Conservation (phyloP, 2,329 filamentous ascomycete genomes). For the Rasamsonia emersonii region DNA sequence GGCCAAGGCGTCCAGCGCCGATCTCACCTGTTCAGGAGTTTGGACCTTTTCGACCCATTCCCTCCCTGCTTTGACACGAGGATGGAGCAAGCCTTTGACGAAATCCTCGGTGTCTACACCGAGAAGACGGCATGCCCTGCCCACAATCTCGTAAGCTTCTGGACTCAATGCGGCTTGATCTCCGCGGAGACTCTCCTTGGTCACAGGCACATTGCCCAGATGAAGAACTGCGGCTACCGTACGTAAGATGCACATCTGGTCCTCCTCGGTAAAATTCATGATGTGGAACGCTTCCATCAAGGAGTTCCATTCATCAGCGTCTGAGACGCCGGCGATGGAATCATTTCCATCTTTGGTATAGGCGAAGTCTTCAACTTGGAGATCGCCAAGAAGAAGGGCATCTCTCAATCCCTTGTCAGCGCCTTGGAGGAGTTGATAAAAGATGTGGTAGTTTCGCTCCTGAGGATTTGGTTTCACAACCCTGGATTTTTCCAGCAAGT, state of each 20-base stretch:
- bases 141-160: slow-evolving; percentile 65
- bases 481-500: slow-evolving; percentile 93
- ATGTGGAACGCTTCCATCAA: slow-evolving; percentile 87
- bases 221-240: slow-evolving; percentile 89
- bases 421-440: slow-evolving; percentile 89
- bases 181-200: slow-evolving; percentile 80
- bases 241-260: slow-evolving; percentile 72
- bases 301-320: slow-evolving; percentile 79
- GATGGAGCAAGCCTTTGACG: slow-evolving; percentile 78
- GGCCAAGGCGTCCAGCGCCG: slow-evolving; percentile 80
- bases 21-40: slow-evolving; percentile 88
- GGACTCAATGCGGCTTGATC: slow-evolving; percentile 80
- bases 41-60: slow-evolving; percentile 99
- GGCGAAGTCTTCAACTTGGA: slow-evolving; percentile 76
- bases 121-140: slow-evolving; percentile 72
- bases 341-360: slow-evolving; percentile 92
- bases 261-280: slow-evolving; percentile 84
- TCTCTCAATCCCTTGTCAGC: slow-evolving; percentile 65
- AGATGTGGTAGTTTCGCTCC: slow-evolving; percentile 94
- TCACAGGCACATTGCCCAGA: slow-evolving; percentile 80
- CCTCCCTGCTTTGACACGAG: slow-evolving; percentile 85
- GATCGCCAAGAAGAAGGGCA: slow-evolving; percentile 64
- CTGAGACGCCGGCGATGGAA: slow-evolving; percentile 80
- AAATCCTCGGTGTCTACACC: slow-evolving; percentile 81
- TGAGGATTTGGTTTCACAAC: slow-evolving; percentile 81